Base-by-base conservation (phyloP, 495 filamentous ascomycete genomes). In the Cudoniella acicularis region DNA sequence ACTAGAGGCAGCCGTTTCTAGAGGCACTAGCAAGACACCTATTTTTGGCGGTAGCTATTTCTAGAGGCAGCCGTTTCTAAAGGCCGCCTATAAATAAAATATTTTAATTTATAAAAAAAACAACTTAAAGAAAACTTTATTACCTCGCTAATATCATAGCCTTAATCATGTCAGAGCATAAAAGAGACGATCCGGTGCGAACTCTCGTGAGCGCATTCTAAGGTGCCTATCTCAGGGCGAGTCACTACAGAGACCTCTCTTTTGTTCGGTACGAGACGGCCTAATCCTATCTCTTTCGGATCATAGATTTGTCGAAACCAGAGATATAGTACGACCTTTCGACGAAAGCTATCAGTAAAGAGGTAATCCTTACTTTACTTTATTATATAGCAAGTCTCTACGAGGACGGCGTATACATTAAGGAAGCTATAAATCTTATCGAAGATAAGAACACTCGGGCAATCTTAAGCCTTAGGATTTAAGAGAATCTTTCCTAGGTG, bases 341-440 rank as follows among this genome's bases (percentile, higher is more conserved):
- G 26, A 47, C 53, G n/a, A 56, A 56, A 10, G 30, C 53, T 47
- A 47, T 56, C 22, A 56, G 53, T 21, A 56, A 56, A 40, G 53
- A 56, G n/a, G 53, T 56, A 47, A 36, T 56, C 53, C 53, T 45
- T 24, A 56, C 53, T 56, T 24, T 56, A 56, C 53, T 56, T 23
- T 21, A 56, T 23, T 56, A 40, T 56, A 40, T 21, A 21, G 53
- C 53, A 56, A 56, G 53, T 17, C 53, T 56, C 20, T 56, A 56
- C 53, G 40, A 56, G 47, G 21, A 20, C 53, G 20, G 21, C 4
- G 22, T 56, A 56, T 11, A 47, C 47, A n/a, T 21, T 4, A 56
- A 47, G 24, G 41, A 2, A 46, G 53, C 53, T 23, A n/a, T 56
- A n/a, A 40, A 56, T 56, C 53, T 56, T 21, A 56, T 56, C 22